These are phyloP conservation scores for Mycena venus DNA, from an alignment of 768 basidiomycete genomes.

Conservation along the genomic window DNA sequence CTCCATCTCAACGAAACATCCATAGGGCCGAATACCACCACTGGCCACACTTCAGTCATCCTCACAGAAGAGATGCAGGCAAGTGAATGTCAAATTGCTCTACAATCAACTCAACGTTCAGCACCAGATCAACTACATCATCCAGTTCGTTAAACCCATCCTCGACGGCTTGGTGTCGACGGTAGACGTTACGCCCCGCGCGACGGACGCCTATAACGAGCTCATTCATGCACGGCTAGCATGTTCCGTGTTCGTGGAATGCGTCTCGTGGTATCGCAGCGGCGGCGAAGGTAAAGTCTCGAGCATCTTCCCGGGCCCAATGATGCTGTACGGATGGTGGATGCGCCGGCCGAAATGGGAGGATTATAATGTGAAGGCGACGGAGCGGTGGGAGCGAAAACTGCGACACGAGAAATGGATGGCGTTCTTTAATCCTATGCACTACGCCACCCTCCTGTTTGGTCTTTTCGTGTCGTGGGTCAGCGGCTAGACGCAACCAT, in stretches of 20 bases:
- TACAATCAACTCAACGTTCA: background rate
- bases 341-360: slow-evolving; percentile 50
- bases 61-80: slow-evolving; percentile 33
- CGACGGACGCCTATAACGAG: slow-evolving; percentile 26
- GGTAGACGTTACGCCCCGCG: background rate
- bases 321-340: slow-evolving; percentile 49
- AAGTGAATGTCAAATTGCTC: background rate
- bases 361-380: slow-evolving; percentile 39
- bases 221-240: background rate
- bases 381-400: background rate
- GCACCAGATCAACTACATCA: background rate
- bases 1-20: background rate
- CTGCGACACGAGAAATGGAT: background rate
- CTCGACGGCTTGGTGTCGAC: background rate
- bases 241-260: slow-evolving; percentile 38
- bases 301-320: slow-evolving; percentile 55
- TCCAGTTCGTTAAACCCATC: background rate
- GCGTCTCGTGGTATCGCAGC: slow-evolving; percentile 57
- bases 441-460: background rate
- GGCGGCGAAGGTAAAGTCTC: slow-evolving; percentile 52
- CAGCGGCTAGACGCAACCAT: background rate
- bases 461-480: background rate
- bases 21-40: background rate
- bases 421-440: background rate
- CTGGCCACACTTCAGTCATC: slow-evolving; percentile 41